Evolutionary conservation across 768 basidiomycete genomes (phyloP).

Genomic region (Tricholoma hemisulphureum): DNA sequence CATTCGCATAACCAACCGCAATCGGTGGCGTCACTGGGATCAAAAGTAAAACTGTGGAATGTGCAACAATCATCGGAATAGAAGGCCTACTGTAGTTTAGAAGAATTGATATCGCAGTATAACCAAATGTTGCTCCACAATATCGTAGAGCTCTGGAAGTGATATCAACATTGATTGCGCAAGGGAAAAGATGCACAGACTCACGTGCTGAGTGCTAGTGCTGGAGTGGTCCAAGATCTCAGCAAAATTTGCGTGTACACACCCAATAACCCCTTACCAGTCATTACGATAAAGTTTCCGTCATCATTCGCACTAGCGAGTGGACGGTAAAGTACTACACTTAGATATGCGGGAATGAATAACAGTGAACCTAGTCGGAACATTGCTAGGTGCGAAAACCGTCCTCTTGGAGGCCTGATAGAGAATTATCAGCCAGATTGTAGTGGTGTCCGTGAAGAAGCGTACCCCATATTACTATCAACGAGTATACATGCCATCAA

Average conservation of each 20-base stretch:
- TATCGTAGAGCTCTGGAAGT: slow-evolving; percentile 73
- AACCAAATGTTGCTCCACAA: slow-evolving; percentile 84
- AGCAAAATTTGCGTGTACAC: slow-evolving; percentile 6
- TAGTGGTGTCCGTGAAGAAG: slow-evolving; percentile 3
- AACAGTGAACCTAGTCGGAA: slow-evolving; percentile 83
- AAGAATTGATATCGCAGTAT: slow-evolving; percentile 87
- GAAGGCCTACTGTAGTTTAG: slow-evolving; percentile 72
- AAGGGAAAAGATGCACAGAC: slow-evolving; percentile 24
- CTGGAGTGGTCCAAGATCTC: slow-evolving; percentile 35
- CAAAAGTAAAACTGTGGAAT: slow-evolving; percentile 7
- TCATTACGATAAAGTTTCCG: slow-evolving; percentile 80
- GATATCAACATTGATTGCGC: not conserved
- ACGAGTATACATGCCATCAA: not conserved
- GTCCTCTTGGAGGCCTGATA: slow-evolving; percentile 71
- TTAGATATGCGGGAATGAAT: slow-evolving; percentile 88
- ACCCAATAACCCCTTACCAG: slow-evolving; percentile 46
- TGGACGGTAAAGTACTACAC: slow-evolving; percentile 69
- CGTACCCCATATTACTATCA: slow-evolving; percentile 63
- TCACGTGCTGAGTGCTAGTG: slow-evolving; percentile 78
- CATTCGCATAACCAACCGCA: slow-evolving; percentile 90
- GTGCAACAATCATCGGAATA: not conserved
- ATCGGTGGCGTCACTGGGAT: slow-evolving; percentile 82
- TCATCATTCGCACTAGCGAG: slow-evolving; percentile 70
- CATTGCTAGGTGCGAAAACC: slow-evolving; percentile 85
- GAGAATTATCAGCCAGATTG: slow-evolving; percentile 1